phyloP scores from a whole-genome alignment of 2,329 filamentous ascomycete species.

The Paracamarosporium sp. region DNA sequence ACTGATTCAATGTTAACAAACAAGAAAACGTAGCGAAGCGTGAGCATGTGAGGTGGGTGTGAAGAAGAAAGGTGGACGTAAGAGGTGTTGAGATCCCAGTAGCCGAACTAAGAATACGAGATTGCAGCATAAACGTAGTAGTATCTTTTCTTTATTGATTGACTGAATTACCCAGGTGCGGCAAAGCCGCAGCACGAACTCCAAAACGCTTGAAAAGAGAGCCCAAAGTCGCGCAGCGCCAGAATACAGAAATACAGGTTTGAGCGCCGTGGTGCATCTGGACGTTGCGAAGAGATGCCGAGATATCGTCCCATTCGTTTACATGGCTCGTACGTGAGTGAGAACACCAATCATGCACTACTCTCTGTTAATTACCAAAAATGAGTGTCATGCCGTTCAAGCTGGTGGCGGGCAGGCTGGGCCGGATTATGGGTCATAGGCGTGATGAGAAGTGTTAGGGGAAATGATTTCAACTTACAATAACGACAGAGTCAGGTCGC shows the following conservation, averaged over 20 bases:
- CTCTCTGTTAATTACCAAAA: slow-evolving; percentile 26
- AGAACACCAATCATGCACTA: slow-evolving; percentile 27
- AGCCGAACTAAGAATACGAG: neutral
- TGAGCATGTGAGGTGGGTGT: neutral
- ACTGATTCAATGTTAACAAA: neutral
- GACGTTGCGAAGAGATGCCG: neutral
- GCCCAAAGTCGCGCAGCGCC: slow-evolving; percentile 1
- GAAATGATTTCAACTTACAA: slow-evolving; percentile 64
- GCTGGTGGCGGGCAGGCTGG: neutral
- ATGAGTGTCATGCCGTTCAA: slow-evolving; percentile 18
- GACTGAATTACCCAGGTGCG: slow-evolving; percentile 2
- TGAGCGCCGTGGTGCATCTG: neutral
- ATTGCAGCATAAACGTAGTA: neutral
- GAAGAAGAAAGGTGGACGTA: neutral
- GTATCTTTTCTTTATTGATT: neutral
- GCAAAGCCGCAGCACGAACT: neutral
- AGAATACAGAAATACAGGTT: neutral
- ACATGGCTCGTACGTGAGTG: neutral
- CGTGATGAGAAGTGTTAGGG: slow-evolving; percentile 1
- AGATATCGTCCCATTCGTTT: slow-evolving; percentile 10
- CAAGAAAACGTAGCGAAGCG: neutral
- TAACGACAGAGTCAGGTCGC: slow-evolving; percentile 80
- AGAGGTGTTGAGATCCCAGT: neutral
- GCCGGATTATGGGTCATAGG: neutral
- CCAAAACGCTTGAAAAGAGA: neutral